phyloP scores from a whole-genome alignment of 2,329 filamentous ascomycete genomes.

The Albifimbria verrucaria region DNA sequence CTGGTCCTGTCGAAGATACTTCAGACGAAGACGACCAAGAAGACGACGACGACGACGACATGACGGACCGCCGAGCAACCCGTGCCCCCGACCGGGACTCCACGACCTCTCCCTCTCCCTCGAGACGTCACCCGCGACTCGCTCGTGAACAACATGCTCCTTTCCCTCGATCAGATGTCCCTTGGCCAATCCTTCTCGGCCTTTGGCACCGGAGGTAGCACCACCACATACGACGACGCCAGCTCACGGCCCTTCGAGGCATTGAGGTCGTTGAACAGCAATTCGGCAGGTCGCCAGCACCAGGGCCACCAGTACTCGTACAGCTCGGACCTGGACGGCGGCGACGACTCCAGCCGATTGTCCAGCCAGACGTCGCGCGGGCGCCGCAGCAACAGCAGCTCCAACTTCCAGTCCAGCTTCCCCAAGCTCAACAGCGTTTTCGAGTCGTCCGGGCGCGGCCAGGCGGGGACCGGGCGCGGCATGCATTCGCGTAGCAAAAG shows the following conservation, averaged over 20 bases:
- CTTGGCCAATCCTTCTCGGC: conserved; percentile 39
- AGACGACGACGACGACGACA: conserved; percentile 7
- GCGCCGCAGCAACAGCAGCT: conserved; percentile 77
- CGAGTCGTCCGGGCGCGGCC: conserved; percentile 35
- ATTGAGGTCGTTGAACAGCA: conserved; percentile 10
- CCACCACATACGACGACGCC: conserved; percentile 22
- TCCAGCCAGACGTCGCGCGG: conserved; percentile 54
- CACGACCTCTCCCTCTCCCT: conserved; percentile 84
- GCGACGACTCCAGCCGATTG: conserved; percentile 49
- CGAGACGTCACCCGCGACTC: conserved; percentile 80
- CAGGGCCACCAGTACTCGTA: conserved; percentile 47
- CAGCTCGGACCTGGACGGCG: conserved; percentile 58
- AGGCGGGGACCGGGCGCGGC: conserved; percentile 38
- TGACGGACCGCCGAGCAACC: conserved; percentile 20
- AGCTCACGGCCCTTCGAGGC: conserved; percentile 14
- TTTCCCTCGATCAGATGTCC: conserved; percentile 84
- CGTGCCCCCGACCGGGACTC: conserved; percentile 53
- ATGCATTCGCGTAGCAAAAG: conserved; percentile 52
- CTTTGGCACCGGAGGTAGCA: conserved; percentile 7
- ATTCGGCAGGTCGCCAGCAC: conserved; percentile 16
- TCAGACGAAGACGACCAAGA: neutral
- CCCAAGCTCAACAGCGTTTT: conserved; percentile 63
- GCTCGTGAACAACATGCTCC: conserved; percentile 91
- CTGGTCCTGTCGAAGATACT: neutral
- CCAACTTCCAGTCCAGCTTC: conserved; percentile 61